Evolutionary conservation across 106 monocot species (phyloP).

Genomic region (Cymbidium sinense): DNA sequence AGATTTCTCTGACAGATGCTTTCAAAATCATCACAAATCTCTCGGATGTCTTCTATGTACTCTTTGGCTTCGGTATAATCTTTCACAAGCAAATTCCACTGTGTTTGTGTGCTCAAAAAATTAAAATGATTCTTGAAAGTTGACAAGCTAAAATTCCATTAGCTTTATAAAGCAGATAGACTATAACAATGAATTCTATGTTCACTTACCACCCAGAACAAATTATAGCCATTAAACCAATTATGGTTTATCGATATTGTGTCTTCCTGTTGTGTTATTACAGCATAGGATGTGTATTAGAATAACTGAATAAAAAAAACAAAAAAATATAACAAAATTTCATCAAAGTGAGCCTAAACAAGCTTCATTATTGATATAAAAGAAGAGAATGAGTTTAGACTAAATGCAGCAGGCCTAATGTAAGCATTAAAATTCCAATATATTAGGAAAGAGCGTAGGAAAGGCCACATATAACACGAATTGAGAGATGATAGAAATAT

Average conservation of each 20-base stretch:
- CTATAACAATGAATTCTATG: not conserved
- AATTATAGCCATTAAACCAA: constrained; percentile 95
- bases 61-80: constrained; percentile 81
- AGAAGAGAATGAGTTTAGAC: not conserved
- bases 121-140: too few relatives aligned
- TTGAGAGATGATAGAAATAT: not conserved
- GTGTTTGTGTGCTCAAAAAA: not conserved
- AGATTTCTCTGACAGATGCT: constrained; percentile 94
- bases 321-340: not conserved
- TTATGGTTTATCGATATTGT: constrained; percentile 99
- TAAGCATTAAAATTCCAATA: not conserved
- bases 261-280: constrained; percentile 57
- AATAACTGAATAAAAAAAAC: not conserved
- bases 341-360: not conserved
- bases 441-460: not conserved
- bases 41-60: constrained; percentile 92
- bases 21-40: constrained; percentile 91
- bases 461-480: not conserved
- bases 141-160: not conserved
- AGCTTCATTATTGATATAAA: not conserved
- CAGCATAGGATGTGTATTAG: not conserved
- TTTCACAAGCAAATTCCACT: constrained; percentile 82
- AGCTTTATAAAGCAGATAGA: not conserved
- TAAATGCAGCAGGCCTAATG: not conserved
- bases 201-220: constrained; percentile 80